These are phyloP conservation scores for Inga laurina DNA, from an alignment of 306 rosid genomes.

Conservation along the genomic window DNA sequence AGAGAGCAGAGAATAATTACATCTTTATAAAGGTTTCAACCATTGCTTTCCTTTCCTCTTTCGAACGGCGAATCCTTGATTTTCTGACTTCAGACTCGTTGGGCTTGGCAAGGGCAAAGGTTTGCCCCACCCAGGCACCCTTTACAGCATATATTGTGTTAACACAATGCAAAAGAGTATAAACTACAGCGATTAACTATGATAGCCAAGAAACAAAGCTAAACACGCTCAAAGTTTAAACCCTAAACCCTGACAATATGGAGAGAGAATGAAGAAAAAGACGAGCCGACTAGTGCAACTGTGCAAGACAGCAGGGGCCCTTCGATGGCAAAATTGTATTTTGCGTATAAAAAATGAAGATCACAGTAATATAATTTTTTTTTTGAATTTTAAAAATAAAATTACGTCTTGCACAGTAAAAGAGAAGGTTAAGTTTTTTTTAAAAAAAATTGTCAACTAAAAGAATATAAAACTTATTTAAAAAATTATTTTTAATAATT, in stretches of 20 bases:
- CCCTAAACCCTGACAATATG: constrained; percentile 6
- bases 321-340: neutral
- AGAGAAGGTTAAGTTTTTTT: no score
- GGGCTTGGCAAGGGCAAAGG: constrained; percentile 85
- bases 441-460: no score
- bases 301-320: neutral
- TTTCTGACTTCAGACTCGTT: constrained; percentile 83
- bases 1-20: constrained; percentile 45
- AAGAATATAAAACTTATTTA: no score
- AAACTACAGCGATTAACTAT: neutral
- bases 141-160: constrained; percentile 67
- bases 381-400: no score
- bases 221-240: neutral
- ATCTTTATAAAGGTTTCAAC: constrained; percentile 81
- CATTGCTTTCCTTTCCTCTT: constrained; percentile 91
- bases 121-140: constrained; percentile 76
- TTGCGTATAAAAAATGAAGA: no score
- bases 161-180: constrained; percentile 35
- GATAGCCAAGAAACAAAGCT: neutral
- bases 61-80: constrained; percentile 82
- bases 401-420: no score
- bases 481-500: no score
- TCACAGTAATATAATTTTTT: no score
- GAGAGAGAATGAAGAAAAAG: neutral
- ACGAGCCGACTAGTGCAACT: neutral